Percentiles rank a stretch among this genome's conserved stretches.
Evolutionary conservation across 345 rosid species (phyloP).

Genomic region (Salix brachista): DNA sequence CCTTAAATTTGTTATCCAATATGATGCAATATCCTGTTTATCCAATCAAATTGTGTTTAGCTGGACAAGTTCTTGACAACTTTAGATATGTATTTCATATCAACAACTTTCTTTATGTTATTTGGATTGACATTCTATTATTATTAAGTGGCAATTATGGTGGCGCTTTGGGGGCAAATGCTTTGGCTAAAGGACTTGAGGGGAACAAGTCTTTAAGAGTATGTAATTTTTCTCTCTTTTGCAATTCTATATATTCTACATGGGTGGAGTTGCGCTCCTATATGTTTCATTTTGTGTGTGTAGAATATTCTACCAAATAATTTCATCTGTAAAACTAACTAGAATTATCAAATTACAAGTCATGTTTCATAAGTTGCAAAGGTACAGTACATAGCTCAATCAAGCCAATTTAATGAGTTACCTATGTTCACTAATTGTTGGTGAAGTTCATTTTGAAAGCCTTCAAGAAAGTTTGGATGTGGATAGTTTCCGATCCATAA

Average conservation of each 20-base stretch:
- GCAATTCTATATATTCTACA: neutral
- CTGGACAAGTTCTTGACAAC: constrained; percentile 10
- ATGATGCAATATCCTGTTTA: neutral
- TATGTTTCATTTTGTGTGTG: too few species aligned
- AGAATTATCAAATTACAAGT: too few species aligned
- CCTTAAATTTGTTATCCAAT: neutral
- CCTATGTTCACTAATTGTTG: too few species aligned
- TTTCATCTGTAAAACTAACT: too few species aligned
- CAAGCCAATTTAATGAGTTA: too few species aligned
- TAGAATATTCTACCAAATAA: too few species aligned
- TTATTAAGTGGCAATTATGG: constrained; percentile 86
- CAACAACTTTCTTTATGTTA: constrained; percentile 13
- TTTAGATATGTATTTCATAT: constrained; percentile 12
- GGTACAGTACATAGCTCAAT: too few species aligned
- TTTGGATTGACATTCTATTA: constrained; percentile 27
- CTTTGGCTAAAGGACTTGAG: constrained; percentile 88
- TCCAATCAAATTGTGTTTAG: neutral
- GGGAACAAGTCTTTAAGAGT: constrained; percentile 84
- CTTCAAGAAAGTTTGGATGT: too few species aligned
- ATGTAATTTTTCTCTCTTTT: constrained; percentile 13
- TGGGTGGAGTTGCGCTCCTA: neutral
- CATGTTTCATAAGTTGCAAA: too few species aligned
- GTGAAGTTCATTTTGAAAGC: too few species aligned
- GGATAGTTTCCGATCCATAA: too few species aligned
- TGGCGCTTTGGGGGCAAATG: constrained; percentile 93